These are phyloP conservation scores for Fusarium phyllophilum DNA, from an alignment of 2,329 filamentous ascomycete species.

Conservation along the genomic window DNA sequence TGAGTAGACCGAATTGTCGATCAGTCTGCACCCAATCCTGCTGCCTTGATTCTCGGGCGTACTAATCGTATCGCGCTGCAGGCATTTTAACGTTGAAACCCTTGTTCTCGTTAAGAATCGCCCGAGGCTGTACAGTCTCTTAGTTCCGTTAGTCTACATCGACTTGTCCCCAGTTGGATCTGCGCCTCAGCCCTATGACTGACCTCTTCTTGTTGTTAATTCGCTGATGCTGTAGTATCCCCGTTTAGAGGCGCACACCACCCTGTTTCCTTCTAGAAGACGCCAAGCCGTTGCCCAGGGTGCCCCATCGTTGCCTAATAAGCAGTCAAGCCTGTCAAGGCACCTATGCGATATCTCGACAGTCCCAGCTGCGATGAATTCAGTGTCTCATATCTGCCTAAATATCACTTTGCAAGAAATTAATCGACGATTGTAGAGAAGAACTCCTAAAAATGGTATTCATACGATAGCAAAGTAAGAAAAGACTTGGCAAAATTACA, in stretches of 20 bases:
- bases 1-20: conserved; percentile 18
- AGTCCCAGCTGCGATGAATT: not conserved
- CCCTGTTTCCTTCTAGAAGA: conserved; percentile 25
- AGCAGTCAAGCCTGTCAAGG: not conserved
- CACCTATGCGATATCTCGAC: not conserved
- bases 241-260: conserved; percentile 15
- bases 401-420: not conserved
- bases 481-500: not conserved
- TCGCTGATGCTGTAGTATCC: not conserved
- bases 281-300: conserved; percentile 1
- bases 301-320: conserved; percentile 18
- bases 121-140: conserved; percentile 29
- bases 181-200: conserved; percentile 30
- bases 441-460: conserved; percentile 12
- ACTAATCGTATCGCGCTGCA: not conserved
- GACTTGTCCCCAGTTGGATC: conserved; percentile 4
- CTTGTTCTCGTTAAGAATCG: conserved; percentile 12
- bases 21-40: conserved; percentile 13
- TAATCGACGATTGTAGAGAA: not conserved
- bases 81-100: conserved; percentile 1
- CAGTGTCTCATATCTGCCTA: not conserved
- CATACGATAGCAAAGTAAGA: conserved; percentile 10
- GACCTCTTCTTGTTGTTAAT: not conserved
- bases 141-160: not conserved
- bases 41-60: conserved; percentile 24